Evolutionary conservation across 768 basidiomycete species (phyloP), one percentile per base, ranked within the genome.

Genomic region (Tricholomella constricta): DNA sequence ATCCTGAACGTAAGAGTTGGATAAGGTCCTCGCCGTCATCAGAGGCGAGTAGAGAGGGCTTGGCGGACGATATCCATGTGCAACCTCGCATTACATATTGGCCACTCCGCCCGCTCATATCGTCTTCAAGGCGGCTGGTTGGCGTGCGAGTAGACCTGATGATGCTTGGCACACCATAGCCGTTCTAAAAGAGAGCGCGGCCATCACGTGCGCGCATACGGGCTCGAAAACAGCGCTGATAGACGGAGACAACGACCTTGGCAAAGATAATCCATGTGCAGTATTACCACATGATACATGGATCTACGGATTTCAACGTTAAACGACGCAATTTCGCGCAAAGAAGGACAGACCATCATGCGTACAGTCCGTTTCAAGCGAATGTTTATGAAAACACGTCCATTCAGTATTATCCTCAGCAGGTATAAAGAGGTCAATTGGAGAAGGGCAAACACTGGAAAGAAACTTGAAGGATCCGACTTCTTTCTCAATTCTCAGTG

Each of bases 1-100:
- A 17, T 25, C 9, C 41, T 26, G 23, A 23, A 32, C n/a, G 31
- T 27, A 12, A 22, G 11, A 29, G 31, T 22, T 22, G 45, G n/a
- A 45, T 20, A 45, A 35, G n/a, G 22, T 14, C 2, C 47, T 32
- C 19, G 32, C 38, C 19, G 23, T 41, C 19, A 41, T 23, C 35
- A 22, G 17, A 32, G 23, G 32, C 26, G 36, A 49, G 10, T 19
- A 6, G 20, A 44, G 20, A 26, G 20, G 27, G 40, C 49, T 51
- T 51, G 49, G 49, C 49, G 27, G 37, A 49, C 23, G 14, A n/a
- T 10, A 14, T 12, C 49, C 49, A 51, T 51, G 49, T 51, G 49
- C 42, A 34, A 7, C 14, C 20, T 34, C 27, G 27, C 37, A 20
- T 29, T 29, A 41, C 38, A n/a, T 26, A n/a, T 37, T 38, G 6